Conservation (phyloP, 345 rosid genomes). For the Dipteronia dyeriana region DNA sequence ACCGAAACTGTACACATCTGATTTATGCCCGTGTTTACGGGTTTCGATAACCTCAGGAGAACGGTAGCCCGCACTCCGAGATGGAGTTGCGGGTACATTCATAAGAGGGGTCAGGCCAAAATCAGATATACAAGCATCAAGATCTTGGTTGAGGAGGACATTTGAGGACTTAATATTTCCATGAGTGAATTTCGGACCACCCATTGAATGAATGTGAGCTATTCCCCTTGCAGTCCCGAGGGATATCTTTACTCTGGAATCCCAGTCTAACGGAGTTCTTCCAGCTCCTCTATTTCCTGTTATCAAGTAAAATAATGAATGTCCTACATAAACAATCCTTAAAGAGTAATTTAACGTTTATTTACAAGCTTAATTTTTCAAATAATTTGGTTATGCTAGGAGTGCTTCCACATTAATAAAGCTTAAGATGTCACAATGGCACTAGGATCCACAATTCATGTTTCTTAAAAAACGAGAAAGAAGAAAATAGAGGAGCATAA, state of each 20-base stretch:
- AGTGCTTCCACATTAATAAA: no score
- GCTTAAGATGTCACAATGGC: no score
- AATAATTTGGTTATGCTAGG: no score
- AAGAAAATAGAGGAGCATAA: neutral
- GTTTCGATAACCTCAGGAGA: conserved; percentile 74
- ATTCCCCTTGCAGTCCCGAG: conserved; percentile 71
- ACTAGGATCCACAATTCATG: no score
- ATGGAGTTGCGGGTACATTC: conserved; percentile 59
- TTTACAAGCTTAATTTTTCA: no score
- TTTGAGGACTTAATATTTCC: conserved; percentile 88
- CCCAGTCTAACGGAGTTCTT: conserved; percentile 70
- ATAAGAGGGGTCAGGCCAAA: conserved; percentile 68
- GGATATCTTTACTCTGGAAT: conserved; percentile 62
- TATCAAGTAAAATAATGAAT: conserved; percentile 14
- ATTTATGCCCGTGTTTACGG: conserved; percentile 66
- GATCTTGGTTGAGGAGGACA: conserved; percentile 63
- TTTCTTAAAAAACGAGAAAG: neutral
- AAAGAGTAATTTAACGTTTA: neutral
- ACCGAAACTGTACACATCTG: conserved; percentile 79
- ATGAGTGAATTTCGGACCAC: conserved; percentile 76
- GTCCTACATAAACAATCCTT: neutral
- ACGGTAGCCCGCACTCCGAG: conserved; percentile 74
- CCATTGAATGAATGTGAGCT: conserved; percentile 68
- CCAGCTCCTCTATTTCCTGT: conserved; percentile 63
- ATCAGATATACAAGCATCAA: conserved; percentile 61